phyloP scores from a whole-genome alignment of 345 rosid species.

The Anastatica hierochuntica region DNA sequence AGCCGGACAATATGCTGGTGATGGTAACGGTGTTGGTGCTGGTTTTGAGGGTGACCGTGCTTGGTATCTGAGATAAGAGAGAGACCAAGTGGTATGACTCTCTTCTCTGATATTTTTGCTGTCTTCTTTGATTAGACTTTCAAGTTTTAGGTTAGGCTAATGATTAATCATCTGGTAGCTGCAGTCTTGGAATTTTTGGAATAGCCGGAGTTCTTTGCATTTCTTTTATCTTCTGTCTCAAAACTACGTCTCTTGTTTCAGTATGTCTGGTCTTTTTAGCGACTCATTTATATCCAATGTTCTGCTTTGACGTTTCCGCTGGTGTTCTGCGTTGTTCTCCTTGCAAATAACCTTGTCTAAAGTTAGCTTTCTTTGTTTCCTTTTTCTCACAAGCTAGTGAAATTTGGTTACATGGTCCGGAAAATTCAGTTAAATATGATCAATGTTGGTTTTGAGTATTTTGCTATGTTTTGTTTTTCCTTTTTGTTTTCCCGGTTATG shows the following conservation, averaged over 20 bases:
- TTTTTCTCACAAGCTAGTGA: not conserved
- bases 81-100: constrained; percentile 8
- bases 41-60: constrained; percentile 24
- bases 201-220: constrained; percentile 5
- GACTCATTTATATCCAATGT: too few species aligned
- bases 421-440: not conserved
- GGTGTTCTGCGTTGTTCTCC: too few species aligned
- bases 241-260: not conserved
- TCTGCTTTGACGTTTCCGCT: too few species aligned
- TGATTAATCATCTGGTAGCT: constrained; percentile 14
- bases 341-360: not conserved
- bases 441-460: not conserved
- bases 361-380: not conserved
- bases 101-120: not conserved
- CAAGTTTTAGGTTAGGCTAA: constrained; percentile 13
- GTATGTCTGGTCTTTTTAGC: too few species aligned
- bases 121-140: constrained; percentile 9
- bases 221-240: not conserved
- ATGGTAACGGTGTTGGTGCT: constrained; percentile 12
- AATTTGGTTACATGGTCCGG: not conserved
- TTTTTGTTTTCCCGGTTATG: not conserved
- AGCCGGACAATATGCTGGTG: constrained; percentile 19
- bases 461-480: not conserved
- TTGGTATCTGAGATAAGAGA: constrained; percentile 24
- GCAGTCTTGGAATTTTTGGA: not conserved